Conservation (phyloP, 2,329 filamentous ascomycete species). For the Cladosporium sp. region DNA sequence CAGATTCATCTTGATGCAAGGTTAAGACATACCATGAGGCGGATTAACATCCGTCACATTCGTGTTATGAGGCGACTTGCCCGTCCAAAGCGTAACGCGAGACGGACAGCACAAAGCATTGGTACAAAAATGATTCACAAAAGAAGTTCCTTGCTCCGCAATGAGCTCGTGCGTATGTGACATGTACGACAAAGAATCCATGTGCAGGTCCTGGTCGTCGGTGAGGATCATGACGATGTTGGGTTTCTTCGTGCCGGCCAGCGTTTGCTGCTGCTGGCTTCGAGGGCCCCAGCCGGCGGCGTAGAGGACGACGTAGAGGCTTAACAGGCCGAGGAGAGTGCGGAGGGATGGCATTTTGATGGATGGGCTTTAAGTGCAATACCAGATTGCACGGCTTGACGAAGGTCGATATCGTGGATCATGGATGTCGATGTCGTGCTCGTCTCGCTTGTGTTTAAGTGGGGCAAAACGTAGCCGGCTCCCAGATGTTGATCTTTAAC, state of each 20-base stretch:
- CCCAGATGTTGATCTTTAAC: too few relatives aligned
- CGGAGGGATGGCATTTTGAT: background rate
- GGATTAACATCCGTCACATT: conserved; percentile 59
- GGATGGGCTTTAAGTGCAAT: too few relatives aligned
- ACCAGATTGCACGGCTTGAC: background rate
- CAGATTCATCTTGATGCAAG: background rate
- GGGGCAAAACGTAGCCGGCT: too few relatives aligned
- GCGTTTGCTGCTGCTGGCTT: background rate
- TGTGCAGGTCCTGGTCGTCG: conserved; percentile 61
- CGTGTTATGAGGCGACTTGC: conserved; percentile 63
- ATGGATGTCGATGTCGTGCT: too few relatives aligned
- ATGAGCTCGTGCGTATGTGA: conserved; percentile 39
- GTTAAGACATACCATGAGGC: conserved; percentile 41
- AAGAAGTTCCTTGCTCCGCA: conserved; percentile 38
- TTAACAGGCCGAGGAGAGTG: background rate
- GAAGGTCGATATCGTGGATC: background rate
- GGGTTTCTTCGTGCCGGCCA: conserved; percentile 26
- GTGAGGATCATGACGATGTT: conserved; percentile 66
- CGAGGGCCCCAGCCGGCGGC: background rate
- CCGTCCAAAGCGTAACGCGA: conserved; percentile 60
- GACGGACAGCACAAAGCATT: conserved; percentile 64
- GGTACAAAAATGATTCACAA: conserved; percentile 60
- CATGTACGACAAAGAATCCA: conserved; percentile 59
- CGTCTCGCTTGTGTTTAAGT: too few relatives aligned
- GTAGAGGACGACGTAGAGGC: background rate